These are phyloP conservation scores for Pelomyxa schiedti DNA, from an alignment of 78 protist species.

Conservation along the genomic window DNA sequence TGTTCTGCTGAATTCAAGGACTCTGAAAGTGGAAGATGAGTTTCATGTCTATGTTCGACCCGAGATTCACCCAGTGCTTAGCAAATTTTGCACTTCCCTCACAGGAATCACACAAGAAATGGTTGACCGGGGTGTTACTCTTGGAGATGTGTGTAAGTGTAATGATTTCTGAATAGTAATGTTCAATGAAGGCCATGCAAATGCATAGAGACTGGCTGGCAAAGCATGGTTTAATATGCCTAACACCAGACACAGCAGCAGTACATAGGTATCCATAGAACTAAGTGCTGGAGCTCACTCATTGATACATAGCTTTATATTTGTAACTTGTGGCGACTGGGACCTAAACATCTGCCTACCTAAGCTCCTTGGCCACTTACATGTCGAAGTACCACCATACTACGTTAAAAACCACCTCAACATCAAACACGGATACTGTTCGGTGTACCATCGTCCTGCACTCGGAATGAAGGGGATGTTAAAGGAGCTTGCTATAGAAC, in stretches of 20 bases:
- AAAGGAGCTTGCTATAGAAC: not conserved
- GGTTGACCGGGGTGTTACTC: not conserved
- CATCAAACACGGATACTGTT: not conserved
- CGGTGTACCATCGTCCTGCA: not conserved
- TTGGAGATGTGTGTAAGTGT: not conserved
- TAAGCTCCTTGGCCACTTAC: not conserved
- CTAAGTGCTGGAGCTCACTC: too few species aligned
- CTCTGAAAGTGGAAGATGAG: not conserved
- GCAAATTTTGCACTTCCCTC: not conserved
- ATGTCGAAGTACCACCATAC: not conserved
- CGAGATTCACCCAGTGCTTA: not conserved
- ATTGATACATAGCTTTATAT: too few species aligned
- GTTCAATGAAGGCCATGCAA: too few species aligned
- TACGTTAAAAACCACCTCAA: conserved; percentile 2
- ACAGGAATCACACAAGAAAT: not conserved
- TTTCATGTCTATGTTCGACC: not conserved
- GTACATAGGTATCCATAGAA: too few species aligned
- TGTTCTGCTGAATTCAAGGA: not conserved
- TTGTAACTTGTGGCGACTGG: conserved; percentile 54
- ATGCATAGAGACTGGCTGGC: not conserved
- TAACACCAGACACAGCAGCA: too few species aligned
- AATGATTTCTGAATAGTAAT: too few species aligned
- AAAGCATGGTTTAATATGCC: not conserved
- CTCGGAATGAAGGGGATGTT: conserved; percentile 9
- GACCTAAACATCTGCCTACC: conserved; percentile 6